Evolutionary conservation across 179 eudicot genomes (phyloP).

Genomic region (Beta lomatogona): DNA sequence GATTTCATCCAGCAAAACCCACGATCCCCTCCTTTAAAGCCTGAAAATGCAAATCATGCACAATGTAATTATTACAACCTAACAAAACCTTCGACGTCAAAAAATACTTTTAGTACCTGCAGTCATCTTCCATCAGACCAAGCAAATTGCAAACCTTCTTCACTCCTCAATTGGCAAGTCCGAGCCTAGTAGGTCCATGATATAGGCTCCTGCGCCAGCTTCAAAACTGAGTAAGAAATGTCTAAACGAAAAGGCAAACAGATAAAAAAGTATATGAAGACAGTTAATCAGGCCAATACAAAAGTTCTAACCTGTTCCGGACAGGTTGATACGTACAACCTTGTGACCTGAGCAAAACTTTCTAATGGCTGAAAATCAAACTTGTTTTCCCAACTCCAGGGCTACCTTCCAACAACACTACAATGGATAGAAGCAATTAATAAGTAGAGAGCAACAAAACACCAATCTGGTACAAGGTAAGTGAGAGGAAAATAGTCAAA

Average conservation of each 20-base stretch:
- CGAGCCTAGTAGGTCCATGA: slow-evolving; percentile 97
- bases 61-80: neutral
- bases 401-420: slow-evolving; percentile 95
- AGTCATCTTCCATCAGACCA: slow-evolving; percentile 98
- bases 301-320: slow-evolving; percentile 80
- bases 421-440: slow-evolving; percentile 18
- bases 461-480: slow-evolving; percentile 43
- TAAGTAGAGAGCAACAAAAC: slow-evolving; percentile 12
- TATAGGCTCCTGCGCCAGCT: no score
- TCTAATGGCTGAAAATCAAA: slow-evolving; percentile 72
- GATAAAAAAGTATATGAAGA: neutral
- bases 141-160: slow-evolving; percentile 88
- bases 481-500: slow-evolving; percentile 1
- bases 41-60: slow-evolving; percentile 38
- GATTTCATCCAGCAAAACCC: slow-evolving; percentile 97
- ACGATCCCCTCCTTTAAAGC: slow-evolving; percentile 85
- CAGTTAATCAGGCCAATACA: neutral
- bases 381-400: slow-evolving; percentile 99
- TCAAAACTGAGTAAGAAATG: neutral
- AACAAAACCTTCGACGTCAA: slow-evolving; percentile 5
- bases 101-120: slow-evolving; percentile 52
- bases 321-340: slow-evolving; percentile 89
- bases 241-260: neutral
- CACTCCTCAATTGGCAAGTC: slow-evolving; percentile 92
- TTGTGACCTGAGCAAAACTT: slow-evolving; percentile 84